These are phyloP conservation scores for Phytophthora palmivora DNA, from an alignment of 352 stramenopile genomes.

Conservation along the genomic window DNA sequence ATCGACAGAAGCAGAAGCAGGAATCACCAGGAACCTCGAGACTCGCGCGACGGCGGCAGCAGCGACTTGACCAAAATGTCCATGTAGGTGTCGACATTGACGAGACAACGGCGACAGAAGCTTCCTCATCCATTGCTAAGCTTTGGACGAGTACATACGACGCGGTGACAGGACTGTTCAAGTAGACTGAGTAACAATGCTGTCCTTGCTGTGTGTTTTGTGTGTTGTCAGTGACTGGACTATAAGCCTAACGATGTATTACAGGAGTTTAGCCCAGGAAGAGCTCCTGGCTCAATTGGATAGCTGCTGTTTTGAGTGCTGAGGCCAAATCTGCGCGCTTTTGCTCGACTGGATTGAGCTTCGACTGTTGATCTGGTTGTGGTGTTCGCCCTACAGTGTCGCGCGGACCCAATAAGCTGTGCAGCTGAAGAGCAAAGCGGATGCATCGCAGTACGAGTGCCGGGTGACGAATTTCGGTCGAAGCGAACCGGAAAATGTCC, in stretches of 20 bases:
- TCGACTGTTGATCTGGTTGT: constrained; percentile 11
- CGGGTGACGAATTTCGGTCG: constrained; percentile 37
- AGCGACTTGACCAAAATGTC: constrained; percentile 29
- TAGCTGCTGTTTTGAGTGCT: constrained; percentile 26
- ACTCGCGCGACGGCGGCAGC: constrained; percentile 20
- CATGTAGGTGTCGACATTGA: constrained; percentile 39
- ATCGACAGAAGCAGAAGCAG: constrained; percentile 8
- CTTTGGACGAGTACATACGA: constrained; percentile 37
- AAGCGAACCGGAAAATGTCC: constrained; percentile 35
- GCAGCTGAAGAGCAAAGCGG: constrained; percentile 35
- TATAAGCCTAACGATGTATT: neutral
- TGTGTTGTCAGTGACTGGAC: neutral
- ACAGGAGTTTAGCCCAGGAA: constrained; percentile 21
- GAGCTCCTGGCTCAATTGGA: constrained; percentile 36
- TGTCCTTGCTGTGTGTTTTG: neutral
- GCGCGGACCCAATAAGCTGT: constrained; percentile 8
- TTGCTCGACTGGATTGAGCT: constrained; percentile 19
- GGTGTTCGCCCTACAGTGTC: neutral
- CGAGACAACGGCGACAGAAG: constrained; percentile 31
- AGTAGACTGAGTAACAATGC: constrained; percentile 30
- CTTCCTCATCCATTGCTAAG: constrained; percentile 26
- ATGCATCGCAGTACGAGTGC: constrained; percentile 45
- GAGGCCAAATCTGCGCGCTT: constrained; percentile 16
- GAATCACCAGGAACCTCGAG: constrained; percentile 15
- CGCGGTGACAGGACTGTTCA: constrained; percentile 45